Evolutionary conservation across 495 filamentous ascomycete genomes (phyloP).

Genomic region (Penicillium paradoxum): DNA sequence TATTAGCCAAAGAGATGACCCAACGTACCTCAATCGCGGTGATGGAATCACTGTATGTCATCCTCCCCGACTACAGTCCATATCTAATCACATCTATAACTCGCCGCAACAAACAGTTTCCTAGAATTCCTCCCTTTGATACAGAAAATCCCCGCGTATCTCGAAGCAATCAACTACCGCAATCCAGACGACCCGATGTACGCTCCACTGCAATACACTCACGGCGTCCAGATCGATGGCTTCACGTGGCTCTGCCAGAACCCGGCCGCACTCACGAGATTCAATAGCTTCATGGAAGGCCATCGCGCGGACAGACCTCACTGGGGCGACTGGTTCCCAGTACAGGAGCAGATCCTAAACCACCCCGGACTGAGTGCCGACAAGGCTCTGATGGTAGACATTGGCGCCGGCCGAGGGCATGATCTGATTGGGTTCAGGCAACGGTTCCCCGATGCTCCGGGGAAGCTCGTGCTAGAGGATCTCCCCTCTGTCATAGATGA

Average conservation of each 20-base stretch:
- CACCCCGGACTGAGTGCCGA: constrained; percentile 9
- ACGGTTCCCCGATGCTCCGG: constrained; percentile 14
- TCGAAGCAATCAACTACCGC: constrained; percentile 13
- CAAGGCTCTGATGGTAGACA: constrained; percentile 46
- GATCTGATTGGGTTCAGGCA: constrained; percentile 35
- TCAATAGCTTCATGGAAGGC: constrained; percentile 28
- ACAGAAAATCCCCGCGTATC: constrained; percentile 21
- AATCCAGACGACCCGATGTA: constrained; percentile 20
- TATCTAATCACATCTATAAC: too few species aligned
- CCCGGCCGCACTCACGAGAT: constrained; percentile 10
- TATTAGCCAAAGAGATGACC: constrained; percentile 16
- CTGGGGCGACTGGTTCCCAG: constrained; percentile 33
- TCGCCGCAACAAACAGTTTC: constrained; percentile 1
- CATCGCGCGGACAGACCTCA: constrained; percentile 11
- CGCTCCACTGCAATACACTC: constrained; percentile 35
- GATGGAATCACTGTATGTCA: constrained; percentile 17
- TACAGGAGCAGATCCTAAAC: constrained; percentile 21
- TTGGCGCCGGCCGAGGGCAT: constrained; percentile 46
- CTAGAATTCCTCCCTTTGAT: constrained; percentile 11
- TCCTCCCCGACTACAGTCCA: too few species aligned
- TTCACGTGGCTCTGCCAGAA: constrained; percentile 23
- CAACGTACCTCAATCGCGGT: constrained; percentile 12
- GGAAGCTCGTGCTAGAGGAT: constrained; percentile 45
- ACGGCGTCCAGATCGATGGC: constrained; percentile 18
- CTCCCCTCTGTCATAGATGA: constrained; percentile 33